A percentile compares a stretch with the other conserved stretches of the same genome.
These are phyloP conservation scores for Perilla frutescens DNA, from an alignment of 257 asterid species.

Conservation along the genomic window DNA sequence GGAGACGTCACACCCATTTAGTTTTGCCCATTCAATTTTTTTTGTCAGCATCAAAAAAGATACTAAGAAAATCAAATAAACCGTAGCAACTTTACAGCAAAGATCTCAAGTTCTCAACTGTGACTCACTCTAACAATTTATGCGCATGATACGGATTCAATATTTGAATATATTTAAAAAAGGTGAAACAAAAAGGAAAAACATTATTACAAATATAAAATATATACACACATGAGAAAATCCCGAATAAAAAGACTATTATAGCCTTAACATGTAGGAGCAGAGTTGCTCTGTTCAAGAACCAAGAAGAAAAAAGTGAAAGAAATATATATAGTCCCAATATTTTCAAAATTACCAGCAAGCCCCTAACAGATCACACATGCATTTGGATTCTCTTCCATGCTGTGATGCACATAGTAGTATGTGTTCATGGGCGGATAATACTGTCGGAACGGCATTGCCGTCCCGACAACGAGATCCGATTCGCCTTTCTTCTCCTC, in stretches of 20 bases:
- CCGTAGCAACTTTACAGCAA: slow-evolving; percentile 44
- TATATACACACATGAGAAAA: slow-evolving; percentile 33
- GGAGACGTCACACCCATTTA: slow-evolving; percentile 28
- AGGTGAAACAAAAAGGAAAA: neutral
- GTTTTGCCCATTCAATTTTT: neutral
- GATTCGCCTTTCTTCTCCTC: slow-evolving; percentile 41
- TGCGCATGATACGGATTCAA: neutral
- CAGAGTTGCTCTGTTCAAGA: slow-evolving; percentile 3
- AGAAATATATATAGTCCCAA: neutral
- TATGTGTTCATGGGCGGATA: slow-evolving; percentile 56
- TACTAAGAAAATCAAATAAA: slow-evolving; percentile 23
- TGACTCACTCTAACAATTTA: neutral
- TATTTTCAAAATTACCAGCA: neutral
- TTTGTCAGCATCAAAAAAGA: slow-evolving; percentile 35
- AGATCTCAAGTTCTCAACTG: slow-evolving; percentile 19
- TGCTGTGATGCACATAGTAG: slow-evolving; percentile 59
- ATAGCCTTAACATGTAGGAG: slow-evolving; percentile 20
- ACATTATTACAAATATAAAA: slow-evolving; percentile 13
- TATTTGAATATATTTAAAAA: neutral
- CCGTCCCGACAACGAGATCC: slow-evolving; percentile 35
- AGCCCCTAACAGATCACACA: slow-evolving; percentile 54
- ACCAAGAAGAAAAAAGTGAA: neutral
- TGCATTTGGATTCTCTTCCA: slow-evolving; percentile 75
- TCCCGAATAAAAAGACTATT: slow-evolving; percentile 16
- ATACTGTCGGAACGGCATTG: slow-evolving; percentile 52